These are phyloP conservation scores for Chenopodium berlandieri DNA, from an alignment of 148 eudicot genomes.

Conservation along the genomic window DNA sequence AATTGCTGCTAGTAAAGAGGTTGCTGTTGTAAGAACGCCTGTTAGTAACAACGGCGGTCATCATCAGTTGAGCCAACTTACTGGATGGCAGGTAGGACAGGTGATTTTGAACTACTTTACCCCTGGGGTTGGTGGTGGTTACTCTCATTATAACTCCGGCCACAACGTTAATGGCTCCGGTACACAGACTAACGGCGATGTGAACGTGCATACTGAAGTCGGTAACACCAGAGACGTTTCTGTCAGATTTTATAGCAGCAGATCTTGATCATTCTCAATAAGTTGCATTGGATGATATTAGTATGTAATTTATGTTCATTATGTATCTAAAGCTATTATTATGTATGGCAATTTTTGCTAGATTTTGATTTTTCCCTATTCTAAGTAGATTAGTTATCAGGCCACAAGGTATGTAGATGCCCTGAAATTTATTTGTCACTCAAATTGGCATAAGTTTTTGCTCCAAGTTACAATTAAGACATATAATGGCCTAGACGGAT, in stretches of 20 bases:
- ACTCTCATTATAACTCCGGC: constrained; percentile 9
- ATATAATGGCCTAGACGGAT: too few relatives aligned
- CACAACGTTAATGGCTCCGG: constrained; percentile 13
- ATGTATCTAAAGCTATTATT: background rate
- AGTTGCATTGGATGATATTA: too few relatives aligned
- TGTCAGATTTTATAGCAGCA: constrained; percentile 1
- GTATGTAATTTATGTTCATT: background rate
- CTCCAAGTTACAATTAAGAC: too few relatives aligned
- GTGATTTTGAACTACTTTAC: constrained; percentile 9
- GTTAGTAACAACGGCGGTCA: background rate
- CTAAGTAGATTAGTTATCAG: too few relatives aligned
- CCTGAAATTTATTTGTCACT: too few relatives aligned
- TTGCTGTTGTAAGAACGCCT: background rate
- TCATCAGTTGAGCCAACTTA: background rate
- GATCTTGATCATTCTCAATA: background rate
- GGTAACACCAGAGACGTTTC: background rate
- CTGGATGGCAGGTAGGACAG: constrained; percentile 10
- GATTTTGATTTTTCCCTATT: too few relatives aligned
- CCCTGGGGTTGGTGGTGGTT: constrained; percentile 1
- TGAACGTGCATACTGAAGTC: constrained; percentile 5
- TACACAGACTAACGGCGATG: constrained; percentile 7
- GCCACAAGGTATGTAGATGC: too few relatives aligned
- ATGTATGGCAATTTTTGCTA: too few relatives aligned
- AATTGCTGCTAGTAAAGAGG: background rate
- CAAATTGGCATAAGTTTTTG: too few relatives aligned